phyloP scores from a whole-genome alignment of 2,329 filamentous ascomycete species.

The Didymella pomorum region DNA sequence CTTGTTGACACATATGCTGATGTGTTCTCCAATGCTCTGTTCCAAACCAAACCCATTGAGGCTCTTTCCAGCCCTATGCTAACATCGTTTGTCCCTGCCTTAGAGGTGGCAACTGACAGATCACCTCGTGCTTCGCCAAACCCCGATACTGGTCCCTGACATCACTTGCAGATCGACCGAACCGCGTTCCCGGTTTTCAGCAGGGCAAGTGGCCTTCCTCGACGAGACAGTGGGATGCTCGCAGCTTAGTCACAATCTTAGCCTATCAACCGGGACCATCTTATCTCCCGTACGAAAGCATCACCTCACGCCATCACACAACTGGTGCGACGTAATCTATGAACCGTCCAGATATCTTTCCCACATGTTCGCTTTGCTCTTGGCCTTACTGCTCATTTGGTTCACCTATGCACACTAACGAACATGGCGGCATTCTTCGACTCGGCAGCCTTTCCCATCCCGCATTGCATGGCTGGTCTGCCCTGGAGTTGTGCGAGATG shows the following conservation, averaged over 20 bases:
- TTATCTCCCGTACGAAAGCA: slow-evolving; percentile 39
- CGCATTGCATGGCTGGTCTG: slow-evolving; percentile 32
- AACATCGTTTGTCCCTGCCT: slow-evolving; percentile 51
- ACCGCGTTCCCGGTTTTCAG: slow-evolving; percentile 3
- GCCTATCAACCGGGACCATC: slow-evolving; percentile 39
- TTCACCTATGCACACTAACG: slow-evolving; percentile 18
- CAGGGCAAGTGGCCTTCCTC: background rate
- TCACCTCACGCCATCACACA: slow-evolving; percentile 48
- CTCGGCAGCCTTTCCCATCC: slow-evolving; percentile 35
- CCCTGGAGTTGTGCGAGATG: slow-evolving; percentile 20
- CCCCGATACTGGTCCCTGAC: slow-evolving; percentile 21
- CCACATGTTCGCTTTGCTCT: slow-evolving; percentile 30
- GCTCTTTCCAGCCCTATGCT: slow-evolving; percentile 18
- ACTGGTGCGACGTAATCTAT: slow-evolving; percentile 25
- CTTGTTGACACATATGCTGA: background rate
- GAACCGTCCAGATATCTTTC: slow-evolving; percentile 17
- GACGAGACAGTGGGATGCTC: slow-evolving; percentile 16
- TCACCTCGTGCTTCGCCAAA: slow-evolving; percentile 33
- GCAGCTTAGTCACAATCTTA: slow-evolving; percentile 34
- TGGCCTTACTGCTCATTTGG: slow-evolving; percentile 31
- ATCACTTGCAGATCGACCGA: slow-evolving; percentile 21
- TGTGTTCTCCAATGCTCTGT: background rate
- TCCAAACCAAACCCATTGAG: background rate
- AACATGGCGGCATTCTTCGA: slow-evolving; percentile 28
- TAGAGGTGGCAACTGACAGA: slow-evolving; percentile 34